phyloP scores from a whole-genome alignment of 306 rosid genomes.

The Cicer bijugum region DNA sequence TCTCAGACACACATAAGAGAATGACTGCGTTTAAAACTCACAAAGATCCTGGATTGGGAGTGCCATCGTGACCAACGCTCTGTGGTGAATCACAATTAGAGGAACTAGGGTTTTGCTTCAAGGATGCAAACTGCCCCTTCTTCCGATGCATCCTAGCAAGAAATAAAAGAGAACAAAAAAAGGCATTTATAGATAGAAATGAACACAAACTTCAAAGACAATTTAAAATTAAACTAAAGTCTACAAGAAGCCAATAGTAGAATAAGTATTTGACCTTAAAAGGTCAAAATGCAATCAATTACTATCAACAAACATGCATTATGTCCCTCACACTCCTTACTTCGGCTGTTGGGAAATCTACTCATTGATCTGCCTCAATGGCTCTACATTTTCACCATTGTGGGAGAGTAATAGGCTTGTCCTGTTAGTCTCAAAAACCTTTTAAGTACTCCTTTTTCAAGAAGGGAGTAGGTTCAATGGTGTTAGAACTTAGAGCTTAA shows the following conservation, averaged over 20 bases:
- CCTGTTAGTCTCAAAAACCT: slow-evolving; percentile 16
- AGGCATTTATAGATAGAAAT: not conserved
- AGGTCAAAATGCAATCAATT: slow-evolving; percentile 1
- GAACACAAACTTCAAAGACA: slow-evolving; percentile 29
- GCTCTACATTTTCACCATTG: not conserved
- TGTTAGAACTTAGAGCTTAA: slow-evolving; percentile 3
- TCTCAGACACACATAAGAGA: slow-evolving; percentile 16
- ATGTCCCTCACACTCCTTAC: slow-evolving; percentile 6
- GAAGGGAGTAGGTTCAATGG: not conserved
- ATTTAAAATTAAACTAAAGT: slow-evolving; percentile 27
- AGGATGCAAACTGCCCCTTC: slow-evolving; percentile 88
- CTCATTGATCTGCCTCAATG: slow-evolving; percentile 20
- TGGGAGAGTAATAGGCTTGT: not conserved
- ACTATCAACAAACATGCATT: slow-evolving; percentile 32
- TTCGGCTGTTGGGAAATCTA: slow-evolving; percentile 29
- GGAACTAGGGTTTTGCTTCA: slow-evolving; percentile 69
- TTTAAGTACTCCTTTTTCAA: not conserved
- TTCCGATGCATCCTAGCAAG: slow-evolving; percentile 87
- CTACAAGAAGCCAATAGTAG: slow-evolving; percentile 4
- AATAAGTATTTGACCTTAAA: not conserved
- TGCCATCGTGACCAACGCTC: slow-evolving; percentile 65
- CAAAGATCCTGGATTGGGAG: slow-evolving; percentile 69
- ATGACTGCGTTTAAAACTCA: slow-evolving; percentile 56
- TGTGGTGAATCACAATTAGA: slow-evolving; percentile 66
- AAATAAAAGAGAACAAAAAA: slow-evolving; percentile 35